phyloP scores from a whole-genome alignment of 2,329 filamentous ascomycete genomes.

The Fusarium sp. region DNA sequence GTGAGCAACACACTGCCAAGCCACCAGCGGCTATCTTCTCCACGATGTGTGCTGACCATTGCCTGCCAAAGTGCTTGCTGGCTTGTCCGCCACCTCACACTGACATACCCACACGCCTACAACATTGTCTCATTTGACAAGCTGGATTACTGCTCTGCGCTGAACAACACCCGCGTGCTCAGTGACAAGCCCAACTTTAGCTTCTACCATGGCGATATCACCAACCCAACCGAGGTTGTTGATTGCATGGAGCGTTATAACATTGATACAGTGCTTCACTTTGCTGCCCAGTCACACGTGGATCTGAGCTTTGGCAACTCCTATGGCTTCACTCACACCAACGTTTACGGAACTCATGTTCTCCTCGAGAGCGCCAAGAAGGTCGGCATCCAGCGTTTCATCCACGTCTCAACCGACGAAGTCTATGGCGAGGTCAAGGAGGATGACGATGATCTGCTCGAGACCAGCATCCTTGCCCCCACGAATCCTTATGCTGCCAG shows the following conservation, averaged over 20 bases:
- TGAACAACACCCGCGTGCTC: conserved; percentile 83
- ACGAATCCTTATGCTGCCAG: conserved; percentile 88
- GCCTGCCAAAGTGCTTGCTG: conserved; percentile 77
- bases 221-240: conserved; percentile 78
- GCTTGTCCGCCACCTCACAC: conserved; percentile 83
- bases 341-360: conserved; percentile 88
- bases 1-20: conserved; percentile 63
- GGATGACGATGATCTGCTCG: conserved; percentile 79
- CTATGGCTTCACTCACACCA: conserved; percentile 85
- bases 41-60: conserved; percentile 33
- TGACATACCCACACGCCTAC: conserved; percentile 82
- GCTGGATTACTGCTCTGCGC: conserved; percentile 84
- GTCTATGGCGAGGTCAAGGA: conserved; percentile 86
- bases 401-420: conserved; percentile 89
- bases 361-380: conserved; percentile 84
- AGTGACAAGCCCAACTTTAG: conserved; percentile 80
- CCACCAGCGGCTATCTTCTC: conserved; percentile 8
- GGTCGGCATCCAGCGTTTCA: conserved; percentile 79
- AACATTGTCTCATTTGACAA: conserved; percentile 89
- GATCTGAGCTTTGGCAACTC: conserved; percentile 88
- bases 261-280: conserved; percentile 87
- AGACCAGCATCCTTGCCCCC: conserved; percentile 82
- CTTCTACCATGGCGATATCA: conserved; percentile 86
- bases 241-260: conserved; percentile 79
- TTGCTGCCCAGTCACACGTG: conserved; percentile 89